phyloP scores from a whole-genome alignment of 2,329 filamentous ascomycete species.

The Botrytis galanthina region DNA sequence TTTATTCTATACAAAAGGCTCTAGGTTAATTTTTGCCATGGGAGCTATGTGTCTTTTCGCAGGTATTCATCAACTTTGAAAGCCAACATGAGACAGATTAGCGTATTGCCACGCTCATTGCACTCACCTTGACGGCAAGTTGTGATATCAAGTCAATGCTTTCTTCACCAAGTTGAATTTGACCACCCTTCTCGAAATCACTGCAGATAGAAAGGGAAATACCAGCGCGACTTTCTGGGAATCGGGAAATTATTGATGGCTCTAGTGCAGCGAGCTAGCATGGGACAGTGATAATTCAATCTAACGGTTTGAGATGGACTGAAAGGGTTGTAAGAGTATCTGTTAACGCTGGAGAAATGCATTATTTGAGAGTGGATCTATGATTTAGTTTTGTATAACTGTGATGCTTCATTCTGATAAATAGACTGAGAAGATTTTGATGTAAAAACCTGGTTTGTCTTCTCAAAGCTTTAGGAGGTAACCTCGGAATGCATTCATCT shows the following conservation, averaged over 20 bases:
- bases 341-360: background rate
- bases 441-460: background rate
- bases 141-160: background rate
- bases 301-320: background rate
- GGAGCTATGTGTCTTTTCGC: background rate
- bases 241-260: background rate
- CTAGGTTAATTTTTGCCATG: background rate
- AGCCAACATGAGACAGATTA: accelerated
- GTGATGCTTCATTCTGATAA: background rate
- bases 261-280: background rate
- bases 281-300: background rate
- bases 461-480: background rate
- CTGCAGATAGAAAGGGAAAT: background rate
- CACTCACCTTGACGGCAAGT: background rate
- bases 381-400: background rate
- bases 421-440: no score
- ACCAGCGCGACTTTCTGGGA: no score
- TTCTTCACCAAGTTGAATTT: background rate
- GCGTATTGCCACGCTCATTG: background rate
- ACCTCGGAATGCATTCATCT: background rate
- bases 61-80: background rate
- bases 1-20: background rate
- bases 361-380: background rate
- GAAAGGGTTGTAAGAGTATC: background rate
- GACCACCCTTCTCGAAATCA: background rate